Evolutionary conservation across 2,329 filamentous ascomycete genomes (phyloP).

Genomic region (Aspergillus carbonarius): DNA sequence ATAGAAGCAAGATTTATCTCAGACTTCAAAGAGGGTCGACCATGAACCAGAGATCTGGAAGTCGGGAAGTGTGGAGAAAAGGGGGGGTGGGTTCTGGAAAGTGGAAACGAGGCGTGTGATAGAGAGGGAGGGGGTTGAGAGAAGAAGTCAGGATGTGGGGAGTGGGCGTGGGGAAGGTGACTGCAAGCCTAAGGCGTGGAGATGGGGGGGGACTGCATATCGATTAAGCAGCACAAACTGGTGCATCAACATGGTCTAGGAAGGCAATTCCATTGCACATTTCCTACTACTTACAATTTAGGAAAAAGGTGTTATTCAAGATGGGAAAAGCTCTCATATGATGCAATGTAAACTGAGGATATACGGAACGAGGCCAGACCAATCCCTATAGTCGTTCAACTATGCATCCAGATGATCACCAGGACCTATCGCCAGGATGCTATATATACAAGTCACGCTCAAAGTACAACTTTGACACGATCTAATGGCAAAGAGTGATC

Average conservation of each 20-base stretch:
- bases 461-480: neutral
- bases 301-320: too few species aligned
- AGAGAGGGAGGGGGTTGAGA: neutral
- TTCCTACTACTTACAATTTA: too few species aligned
- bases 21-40: neutral
- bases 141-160: neutral
- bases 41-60: neutral
- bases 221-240: too few species aligned
- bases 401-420: constrained; percentile 11
- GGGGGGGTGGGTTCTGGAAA: too few species aligned
- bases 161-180: neutral
- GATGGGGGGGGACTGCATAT: too few species aligned
- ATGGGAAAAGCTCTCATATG: too few species aligned
- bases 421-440: neutral
- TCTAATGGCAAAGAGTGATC: constrained; percentile 45
- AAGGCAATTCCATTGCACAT: neutral
- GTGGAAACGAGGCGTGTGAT: neutral
- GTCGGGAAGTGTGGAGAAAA: neutral
- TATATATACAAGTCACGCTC: neutral
- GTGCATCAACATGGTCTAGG: neutral
- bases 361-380: neutral
- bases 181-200: neutral
- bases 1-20: neutral
- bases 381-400: neutral
- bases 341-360: too few species aligned